Conservation (phyloP, 352 stramenopile genomes). For the Blastocystis sp. region DNA sequence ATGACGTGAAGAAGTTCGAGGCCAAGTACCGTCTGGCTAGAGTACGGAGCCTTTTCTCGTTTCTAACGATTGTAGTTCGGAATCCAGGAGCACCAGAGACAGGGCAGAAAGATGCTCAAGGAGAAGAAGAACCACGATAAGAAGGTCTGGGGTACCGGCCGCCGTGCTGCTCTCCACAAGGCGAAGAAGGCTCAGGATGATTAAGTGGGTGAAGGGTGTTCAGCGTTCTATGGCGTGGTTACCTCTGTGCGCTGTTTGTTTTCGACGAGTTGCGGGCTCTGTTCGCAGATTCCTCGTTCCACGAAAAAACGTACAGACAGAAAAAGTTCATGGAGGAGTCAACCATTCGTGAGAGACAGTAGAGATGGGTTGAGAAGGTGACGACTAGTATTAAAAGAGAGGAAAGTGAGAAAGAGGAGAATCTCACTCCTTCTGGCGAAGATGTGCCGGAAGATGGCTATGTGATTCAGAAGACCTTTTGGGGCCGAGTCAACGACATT, state of each 20-base stretch:
- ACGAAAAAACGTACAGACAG: neutral
- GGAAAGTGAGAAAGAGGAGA: neutral
- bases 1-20: constrained; percentile 70
- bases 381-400: neutral
- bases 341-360: neutral
- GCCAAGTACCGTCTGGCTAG: constrained; percentile 69
- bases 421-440: neutral
- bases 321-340: neutral
- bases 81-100: constrained; percentile 65
- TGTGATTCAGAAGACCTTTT: constrained; percentile 49
- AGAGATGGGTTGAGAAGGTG: constrained; percentile 1
- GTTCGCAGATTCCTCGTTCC: neutral
- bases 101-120: constrained; percentile 69
- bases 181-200: constrained; percentile 70
- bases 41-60: neutral
- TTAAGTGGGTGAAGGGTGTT: constrained; percentile 32
- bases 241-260: constrained; percentile 14
- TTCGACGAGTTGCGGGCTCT: neutral
- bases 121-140: constrained; percentile 70
- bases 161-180: constrained; percentile 70
- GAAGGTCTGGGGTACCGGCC: constrained; percentile 70
- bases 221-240: constrained; percentile 66
- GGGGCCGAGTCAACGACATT: constrained; percentile 29
- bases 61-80: constrained; percentile 46
- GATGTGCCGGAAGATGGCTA: neutral